Percentiles rank a stretch among this genome's conserved stretches.
phyloP scores from a whole-genome alignment of 164 flowering plant species.

The Pachysandra terminalis region DNA sequence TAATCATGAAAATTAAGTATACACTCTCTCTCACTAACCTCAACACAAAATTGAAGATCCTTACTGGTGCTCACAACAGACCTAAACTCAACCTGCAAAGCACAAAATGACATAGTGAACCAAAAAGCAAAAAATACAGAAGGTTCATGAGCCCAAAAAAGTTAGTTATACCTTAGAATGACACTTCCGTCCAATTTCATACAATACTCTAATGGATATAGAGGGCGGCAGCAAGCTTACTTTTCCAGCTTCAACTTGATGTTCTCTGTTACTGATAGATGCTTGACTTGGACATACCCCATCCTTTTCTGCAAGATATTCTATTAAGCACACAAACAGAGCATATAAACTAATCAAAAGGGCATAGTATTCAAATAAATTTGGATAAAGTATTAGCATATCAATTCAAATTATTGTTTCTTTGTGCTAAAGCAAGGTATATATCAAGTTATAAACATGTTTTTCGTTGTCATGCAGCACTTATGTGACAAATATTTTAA shows the following conservation, averaged over 20 bases:
- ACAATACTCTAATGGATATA: constrained; percentile 64
- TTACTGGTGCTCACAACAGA: constrained; percentile 64
- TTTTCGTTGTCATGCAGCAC: too few species aligned
- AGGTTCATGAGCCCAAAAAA: background rate
- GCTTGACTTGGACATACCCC: constrained; percentile 33
- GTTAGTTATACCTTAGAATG: constrained; percentile 63
- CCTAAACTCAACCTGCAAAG: constrained; percentile 79
- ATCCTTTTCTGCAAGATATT: constrained; percentile 31
- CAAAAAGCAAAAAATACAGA: background rate
- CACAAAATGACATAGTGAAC: constrained; percentile 1
- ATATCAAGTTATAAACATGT: too few species aligned
- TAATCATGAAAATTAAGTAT: background rate
- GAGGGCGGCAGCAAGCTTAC: constrained; percentile 36
- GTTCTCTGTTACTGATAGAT: constrained; percentile 32
- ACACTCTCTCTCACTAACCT: constrained; percentile 50
- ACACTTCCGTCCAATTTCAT: constrained; percentile 88
- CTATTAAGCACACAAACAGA: constrained; percentile 12
- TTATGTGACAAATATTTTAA: too few species aligned
- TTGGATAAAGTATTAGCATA: too few species aligned
- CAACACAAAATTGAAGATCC: constrained; percentile 81
- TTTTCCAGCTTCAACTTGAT: constrained; percentile 49
- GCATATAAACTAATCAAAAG: background rate
- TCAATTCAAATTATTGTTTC: too few species aligned
- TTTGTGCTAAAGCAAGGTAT: too few species aligned
- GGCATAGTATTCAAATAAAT: too few species aligned